Base-by-base conservation (phyloP, 192 early-diverging fungal species). In the Geranomyces variabilis region DNA sequence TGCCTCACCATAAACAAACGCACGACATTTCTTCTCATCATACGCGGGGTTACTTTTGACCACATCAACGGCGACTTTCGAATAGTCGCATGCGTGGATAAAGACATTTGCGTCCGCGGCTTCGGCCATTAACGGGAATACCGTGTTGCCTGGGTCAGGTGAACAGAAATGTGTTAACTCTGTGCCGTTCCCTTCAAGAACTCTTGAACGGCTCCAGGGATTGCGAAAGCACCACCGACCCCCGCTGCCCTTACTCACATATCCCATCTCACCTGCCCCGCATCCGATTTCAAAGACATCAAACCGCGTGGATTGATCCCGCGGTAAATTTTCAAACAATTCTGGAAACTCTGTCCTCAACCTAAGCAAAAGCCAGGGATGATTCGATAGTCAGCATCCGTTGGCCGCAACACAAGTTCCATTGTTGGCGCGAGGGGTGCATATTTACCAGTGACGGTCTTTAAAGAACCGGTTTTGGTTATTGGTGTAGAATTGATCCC, bases 61-160 rank as follows among this genome's bases (percentile, higher is more conserved):
- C 29, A 97, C 90, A 8, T 93, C 88, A 0, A 99, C 90, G 0
- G 98, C 98, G 2, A 91, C 91, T 0, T 84, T 80, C 1, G 94
- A 92, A 76, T 93, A 99, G 74, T 99, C 98, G 71, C 91, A 92
- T 1, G 92, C 94, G 79, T 96, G 94, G n/a, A 94, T 86, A 77
- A 88, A 95, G 28, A 98, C 79, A 24, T 93, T 85, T 26, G 87
- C 70, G 56, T 86, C 80, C 21, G 76, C 66, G 73, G 86, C 80
- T 51, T 92, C 88, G 56, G 88, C 84, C 36, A 99, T 71, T 9
- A 99, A 73, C 1, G 98, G 98, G 79, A 94, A 99, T 68, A 97
- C 88, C 63, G 94, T 95, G 78, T 94, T 96, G 22, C 79, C 75
- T 75, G 17, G 36, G 3, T n/a, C 24, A 73, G 10, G 3, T 41